phyloP scores from a whole-genome alignment of 306 rosid species.

The Acacia confusa region DNA sequence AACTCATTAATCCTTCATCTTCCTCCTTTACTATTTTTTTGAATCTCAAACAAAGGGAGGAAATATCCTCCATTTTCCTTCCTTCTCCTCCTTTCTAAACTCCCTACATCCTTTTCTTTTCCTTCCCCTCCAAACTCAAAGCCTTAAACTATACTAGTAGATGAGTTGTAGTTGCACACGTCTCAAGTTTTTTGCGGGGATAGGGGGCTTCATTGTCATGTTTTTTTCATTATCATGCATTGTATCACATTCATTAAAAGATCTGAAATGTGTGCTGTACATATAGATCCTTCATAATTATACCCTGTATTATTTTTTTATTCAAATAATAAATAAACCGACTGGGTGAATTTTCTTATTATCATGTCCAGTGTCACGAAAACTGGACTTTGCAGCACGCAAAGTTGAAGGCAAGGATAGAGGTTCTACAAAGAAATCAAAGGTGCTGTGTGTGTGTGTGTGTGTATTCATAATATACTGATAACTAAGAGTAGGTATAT shows the following conservation, averaged over 20 bases:
- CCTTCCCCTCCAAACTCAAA: no score
- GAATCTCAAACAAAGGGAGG: no score
- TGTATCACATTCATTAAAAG: background rate
- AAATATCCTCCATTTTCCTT: no score
- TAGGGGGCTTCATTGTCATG: no score
- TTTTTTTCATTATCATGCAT: no score
- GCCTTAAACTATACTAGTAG: no score
- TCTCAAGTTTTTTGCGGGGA: no score
- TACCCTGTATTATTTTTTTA: background rate
- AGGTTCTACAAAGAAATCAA: conserved; percentile 62
- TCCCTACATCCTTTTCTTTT: no score
- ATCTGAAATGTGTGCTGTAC: background rate
- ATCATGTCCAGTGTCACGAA: conserved; percentile 37
- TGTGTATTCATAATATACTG: background rate
- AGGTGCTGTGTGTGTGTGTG: conserved; percentile 44
- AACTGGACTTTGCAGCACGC: conserved; percentile 77
- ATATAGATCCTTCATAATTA: background rate
- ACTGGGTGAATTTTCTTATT: background rate
- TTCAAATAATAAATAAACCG: background rate
- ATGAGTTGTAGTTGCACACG: no score
- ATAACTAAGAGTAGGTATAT: background rate
- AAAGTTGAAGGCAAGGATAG: conserved; percentile 76
- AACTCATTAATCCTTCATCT: no score
- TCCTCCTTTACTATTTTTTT: no score
- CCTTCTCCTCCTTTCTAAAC: no score